Percentiles rank a stretch among this genome's conserved stretches.
Conservation (phyloP, 495 filamentous ascomycete genomes). For the Oleoguttula mirabilis region DNA sequence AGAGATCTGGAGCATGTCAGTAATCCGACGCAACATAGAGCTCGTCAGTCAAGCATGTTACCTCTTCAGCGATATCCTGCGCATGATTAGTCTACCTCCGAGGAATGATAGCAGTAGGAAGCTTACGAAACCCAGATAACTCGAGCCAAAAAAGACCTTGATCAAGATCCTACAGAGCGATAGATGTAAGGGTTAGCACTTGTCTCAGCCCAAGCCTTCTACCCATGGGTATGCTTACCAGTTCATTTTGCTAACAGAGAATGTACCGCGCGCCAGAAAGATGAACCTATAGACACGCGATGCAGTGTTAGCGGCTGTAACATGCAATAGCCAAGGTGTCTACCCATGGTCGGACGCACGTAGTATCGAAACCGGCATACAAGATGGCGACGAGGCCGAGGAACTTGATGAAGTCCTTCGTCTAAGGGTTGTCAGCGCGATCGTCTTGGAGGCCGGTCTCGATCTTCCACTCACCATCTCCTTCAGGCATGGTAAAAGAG, state of each 20-base stretch:
- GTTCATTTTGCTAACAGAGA: conserved; percentile 63
- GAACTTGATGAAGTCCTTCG: conserved; percentile 86
- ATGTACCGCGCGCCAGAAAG: conserved; percentile 67
- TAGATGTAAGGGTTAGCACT: background rate
- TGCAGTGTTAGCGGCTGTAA: no score
- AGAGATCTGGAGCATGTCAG: conserved; percentile 30
- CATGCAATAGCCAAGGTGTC: background rate
- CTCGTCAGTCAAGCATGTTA: conserved; percentile 2
- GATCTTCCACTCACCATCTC: conserved; percentile 46
- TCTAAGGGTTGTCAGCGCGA: conserved; percentile 32
- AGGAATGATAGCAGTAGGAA: background rate
- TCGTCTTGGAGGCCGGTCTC: background rate
- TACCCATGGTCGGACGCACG: conserved; percentile 34
- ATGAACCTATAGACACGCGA: no score
- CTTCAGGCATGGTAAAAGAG: conserved; percentile 72
- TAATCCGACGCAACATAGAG: conserved; percentile 8
- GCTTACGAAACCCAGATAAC: conserved; percentile 67
- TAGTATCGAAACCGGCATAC: conserved; percentile 80
- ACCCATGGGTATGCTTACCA: no score
- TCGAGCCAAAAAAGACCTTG: conserved; percentile 72
- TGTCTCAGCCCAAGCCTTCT: background rate
- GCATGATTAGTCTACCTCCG: background rate
- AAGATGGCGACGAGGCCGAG: conserved; percentile 74
- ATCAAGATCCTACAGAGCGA: conserved; percentile 63
- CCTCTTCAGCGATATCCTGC: conserved; percentile 30